Evolutionary conservation across 768 basidiomycete genomes (phyloP), one percentile per base, ranked within the genome.

Genomic region (Rhizopogon rudus): DNA sequence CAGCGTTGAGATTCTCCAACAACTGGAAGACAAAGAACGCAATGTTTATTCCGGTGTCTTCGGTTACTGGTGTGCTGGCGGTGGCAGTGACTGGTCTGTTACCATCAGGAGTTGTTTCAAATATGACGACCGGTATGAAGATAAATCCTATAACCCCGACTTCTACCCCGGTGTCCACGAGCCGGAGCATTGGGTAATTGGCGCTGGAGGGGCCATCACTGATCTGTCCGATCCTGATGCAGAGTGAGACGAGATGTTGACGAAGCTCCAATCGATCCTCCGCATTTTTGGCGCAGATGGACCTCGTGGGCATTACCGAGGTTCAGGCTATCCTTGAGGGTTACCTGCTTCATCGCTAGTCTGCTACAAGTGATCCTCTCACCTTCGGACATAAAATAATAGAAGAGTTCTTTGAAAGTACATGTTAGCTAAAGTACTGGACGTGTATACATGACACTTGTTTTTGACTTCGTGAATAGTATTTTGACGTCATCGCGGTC

Each of bases 191-290:
- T 92, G 90, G 91, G 73, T 76, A 1, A 76, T 96, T 33, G 95
- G 94, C 16, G 93, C 94, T n/a, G 95, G 95, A 17, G 95, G 95
- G 39, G 95, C 94, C 9, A 97, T 98, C 61, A 98, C 95, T 20
- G 93, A 92, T 12, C 77, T 98, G 37, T 95, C 93, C 6, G 83
- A 94, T 57, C 78, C 87, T 5, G 81, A 85, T 44, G 84, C 78
- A 6, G 95, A 98, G 68, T 97, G 94, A 93, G 93, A 96, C 6
- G 95, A 98, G 67, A 96, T 98, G 81, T 62, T 83, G 17, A 77
- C 84, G 16, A 98, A 98, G 68, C 79, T 95, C 25, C 79, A 85
- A 57, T 90, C 88, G 61, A 87, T 89, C 44, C 72, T 91, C 51
- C 76, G 80, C 44, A 79, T 82, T 22, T 91, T 91, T 60, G 78